Evolutionary conservation across 2,329 filamentous ascomycete species (phyloP).

Genomic region (Coniochaeta prunicola): DNA sequence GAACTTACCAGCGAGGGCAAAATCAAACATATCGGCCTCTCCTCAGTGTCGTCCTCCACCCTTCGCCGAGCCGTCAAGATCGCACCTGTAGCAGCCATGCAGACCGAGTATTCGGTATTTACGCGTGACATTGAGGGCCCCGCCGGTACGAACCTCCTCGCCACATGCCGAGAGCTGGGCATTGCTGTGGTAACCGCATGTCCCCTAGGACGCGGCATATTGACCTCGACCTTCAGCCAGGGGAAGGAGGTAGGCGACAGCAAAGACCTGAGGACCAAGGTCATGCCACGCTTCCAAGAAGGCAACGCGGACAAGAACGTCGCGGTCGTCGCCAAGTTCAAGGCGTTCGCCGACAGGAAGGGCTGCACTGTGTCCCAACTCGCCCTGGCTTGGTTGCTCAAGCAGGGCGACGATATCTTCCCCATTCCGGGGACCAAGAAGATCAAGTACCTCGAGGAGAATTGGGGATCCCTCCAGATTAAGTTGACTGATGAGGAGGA

Average conservation of each 20-base stretch:
- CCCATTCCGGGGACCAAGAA: slow-evolving; percentile 47
- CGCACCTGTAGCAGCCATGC: slow-evolving; percentile 41
- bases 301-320: slow-evolving; percentile 45
- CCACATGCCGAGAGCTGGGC: slow-evolving; percentile 38
- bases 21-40: slow-evolving; percentile 44
- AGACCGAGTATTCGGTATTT: slow-evolving; percentile 46
- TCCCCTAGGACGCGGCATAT: slow-evolving; percentile 33
- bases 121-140: slow-evolving; percentile 38
- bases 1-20: slow-evolving; percentile 38
- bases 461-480: slow-evolving; percentile 25
- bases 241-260: slow-evolving; percentile 30
- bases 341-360: slow-evolving; percentile 18
- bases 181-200: slow-evolving; percentile 33
- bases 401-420: slow-evolving; percentile 51
- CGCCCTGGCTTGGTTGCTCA: slow-evolving; percentile 51
- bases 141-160: slow-evolving; percentile 26
- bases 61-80: slow-evolving; percentile 41
- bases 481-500: slow-evolving; percentile 24
- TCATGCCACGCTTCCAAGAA: slow-evolving; percentile 30
- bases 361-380: slow-evolving; percentile 43
- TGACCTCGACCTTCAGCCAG: slow-evolving; percentile 28
- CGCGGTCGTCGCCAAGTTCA: slow-evolving; percentile 17
- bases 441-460: slow-evolving; percentile 38
- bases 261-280: slow-evolving; percentile 10
- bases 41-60: slow-evolving; percentile 37